These are phyloP conservation scores for Euphorbia celastroides DNA, from an alignment of 441 rosid genomes.

Conservation along the genomic window DNA sequence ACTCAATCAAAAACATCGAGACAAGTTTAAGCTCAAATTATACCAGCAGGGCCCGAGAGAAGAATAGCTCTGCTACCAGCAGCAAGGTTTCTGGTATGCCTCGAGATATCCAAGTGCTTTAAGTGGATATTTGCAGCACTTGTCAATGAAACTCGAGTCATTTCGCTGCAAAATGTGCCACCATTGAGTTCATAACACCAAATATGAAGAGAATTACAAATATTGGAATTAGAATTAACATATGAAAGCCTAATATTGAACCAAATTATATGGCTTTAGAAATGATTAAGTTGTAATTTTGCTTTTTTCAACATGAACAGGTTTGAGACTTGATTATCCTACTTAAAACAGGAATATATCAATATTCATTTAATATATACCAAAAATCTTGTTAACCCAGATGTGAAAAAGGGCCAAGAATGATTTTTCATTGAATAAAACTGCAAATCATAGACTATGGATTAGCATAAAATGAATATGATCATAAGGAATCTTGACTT, in stretches of 20 bases:
- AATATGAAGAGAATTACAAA: neutral
- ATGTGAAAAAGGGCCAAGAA: too few relatives aligned
- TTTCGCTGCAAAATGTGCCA: slow-evolving; percentile 59
- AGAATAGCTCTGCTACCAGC: slow-evolving; percentile 87
- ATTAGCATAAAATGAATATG: slow-evolving; percentile 4
- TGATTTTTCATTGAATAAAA: too few relatives aligned
- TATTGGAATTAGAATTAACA: neutral
- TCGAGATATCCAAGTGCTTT: slow-evolving; percentile 73
- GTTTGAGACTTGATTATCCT: neutral
- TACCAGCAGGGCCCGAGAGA: slow-evolving; percentile 91
- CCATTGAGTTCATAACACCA: neutral
- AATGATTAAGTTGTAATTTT: neutral
- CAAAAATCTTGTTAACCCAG: too few relatives aligned
- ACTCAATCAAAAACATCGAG: slow-evolving; percentile 3
- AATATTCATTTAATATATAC: too few relatives aligned
- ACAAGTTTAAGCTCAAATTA: slow-evolving; percentile 12
- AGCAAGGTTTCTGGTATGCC: slow-evolving; percentile 85
- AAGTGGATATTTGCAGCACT: slow-evolving; percentile 87
- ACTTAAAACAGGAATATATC: too few relatives aligned
- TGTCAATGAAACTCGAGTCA: slow-evolving; percentile 60
- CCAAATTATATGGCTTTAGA: neutral
- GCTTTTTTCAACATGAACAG: neutral
- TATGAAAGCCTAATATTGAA: neutral
- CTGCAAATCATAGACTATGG: neutral
- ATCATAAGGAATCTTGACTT: neutral